phyloP scores from a whole-genome alignment of 2,329 filamentous ascomycete species.

The Aspergillus persii region DNA sequence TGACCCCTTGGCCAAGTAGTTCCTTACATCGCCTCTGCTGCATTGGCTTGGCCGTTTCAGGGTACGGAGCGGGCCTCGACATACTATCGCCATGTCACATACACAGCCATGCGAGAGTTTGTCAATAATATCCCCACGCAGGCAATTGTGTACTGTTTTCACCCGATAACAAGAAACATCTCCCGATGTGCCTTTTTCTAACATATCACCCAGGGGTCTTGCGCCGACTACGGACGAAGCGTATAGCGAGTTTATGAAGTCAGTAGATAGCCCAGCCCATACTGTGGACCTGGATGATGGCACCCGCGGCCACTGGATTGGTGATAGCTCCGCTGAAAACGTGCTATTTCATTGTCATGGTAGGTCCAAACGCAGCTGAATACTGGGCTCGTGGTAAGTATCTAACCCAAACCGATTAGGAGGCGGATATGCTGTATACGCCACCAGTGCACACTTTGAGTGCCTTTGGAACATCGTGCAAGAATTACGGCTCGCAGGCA shows the following conservation, averaged over 20 bases:
- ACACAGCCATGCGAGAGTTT: background rate
- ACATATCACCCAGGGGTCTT: background rate
- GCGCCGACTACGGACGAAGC: constrained; percentile 1
- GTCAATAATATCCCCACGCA: background rate
- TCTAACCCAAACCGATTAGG: background rate
- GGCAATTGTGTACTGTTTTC: background rate
- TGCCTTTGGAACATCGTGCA: background rate
- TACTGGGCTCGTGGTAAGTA: background rate
- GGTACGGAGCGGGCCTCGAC: background rate
- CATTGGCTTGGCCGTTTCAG: background rate
- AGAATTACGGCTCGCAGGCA: background rate
- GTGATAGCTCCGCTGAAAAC: constrained; percentile 1
- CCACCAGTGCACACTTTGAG: constrained; percentile 1
- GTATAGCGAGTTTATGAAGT: background rate
- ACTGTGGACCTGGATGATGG: constrained; percentile 1
- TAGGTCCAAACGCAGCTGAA: background rate
- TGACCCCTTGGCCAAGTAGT: background rate
- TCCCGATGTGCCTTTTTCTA: background rate
- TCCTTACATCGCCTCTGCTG: background rate
- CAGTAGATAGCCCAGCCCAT: background rate
- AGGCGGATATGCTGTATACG: constrained; percentile 1
- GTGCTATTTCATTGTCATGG: constrained; percentile 7
- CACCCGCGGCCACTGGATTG: constrained; percentile 8
- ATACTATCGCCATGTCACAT: background rate
- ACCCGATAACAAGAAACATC: background rate